Evolutionary conservation across 495 filamentous ascomycete genomes (phyloP).

Genomic region (Amphirosellinia nigrospora): DNA sequence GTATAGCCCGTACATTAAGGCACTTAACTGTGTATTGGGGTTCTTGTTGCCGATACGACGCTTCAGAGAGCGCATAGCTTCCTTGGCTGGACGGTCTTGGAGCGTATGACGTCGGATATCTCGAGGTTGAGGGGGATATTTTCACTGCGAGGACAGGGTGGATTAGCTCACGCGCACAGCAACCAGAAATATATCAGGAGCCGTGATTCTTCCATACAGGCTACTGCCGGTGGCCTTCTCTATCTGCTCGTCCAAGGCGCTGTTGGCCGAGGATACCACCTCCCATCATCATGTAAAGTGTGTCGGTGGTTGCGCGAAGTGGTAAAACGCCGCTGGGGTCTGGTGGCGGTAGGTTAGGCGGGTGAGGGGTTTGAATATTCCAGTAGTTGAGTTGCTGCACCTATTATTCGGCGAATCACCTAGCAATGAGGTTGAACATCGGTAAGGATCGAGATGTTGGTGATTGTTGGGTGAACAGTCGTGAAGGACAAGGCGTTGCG

Average conservation of each 20-base stretch:
- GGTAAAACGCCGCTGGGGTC: constrained; percentile 18
- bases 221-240: constrained; percentile 93
- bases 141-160: constrained; percentile 65
- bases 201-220: constrained; percentile 62
- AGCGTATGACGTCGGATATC: constrained; percentile 94
- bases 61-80: constrained; percentile 96
- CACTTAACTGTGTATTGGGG: constrained; percentile 92
- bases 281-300: constrained; percentile 64
- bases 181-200: background rate
- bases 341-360: background rate
- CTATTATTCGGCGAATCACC: background rate
- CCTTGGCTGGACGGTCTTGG: constrained; percentile 94
- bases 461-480: background rate
- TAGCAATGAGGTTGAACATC: background rate
- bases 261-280: constrained; percentile 78
- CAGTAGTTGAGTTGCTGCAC: background rate
- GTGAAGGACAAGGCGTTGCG: background rate
- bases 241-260: constrained; percentile 93
- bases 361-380: background rate
- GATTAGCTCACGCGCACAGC: constrained; percentile 20
- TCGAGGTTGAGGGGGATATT: constrained; percentile 97
- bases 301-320: constrained; percentile 18
- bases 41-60: constrained; percentile 94
- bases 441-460: background rate
- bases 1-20: constrained; percentile 72